Base-by-base conservation (phyloP, 2,329 filamentous ascomycete genomes). In the Alternaria triticimaculans region DNA sequence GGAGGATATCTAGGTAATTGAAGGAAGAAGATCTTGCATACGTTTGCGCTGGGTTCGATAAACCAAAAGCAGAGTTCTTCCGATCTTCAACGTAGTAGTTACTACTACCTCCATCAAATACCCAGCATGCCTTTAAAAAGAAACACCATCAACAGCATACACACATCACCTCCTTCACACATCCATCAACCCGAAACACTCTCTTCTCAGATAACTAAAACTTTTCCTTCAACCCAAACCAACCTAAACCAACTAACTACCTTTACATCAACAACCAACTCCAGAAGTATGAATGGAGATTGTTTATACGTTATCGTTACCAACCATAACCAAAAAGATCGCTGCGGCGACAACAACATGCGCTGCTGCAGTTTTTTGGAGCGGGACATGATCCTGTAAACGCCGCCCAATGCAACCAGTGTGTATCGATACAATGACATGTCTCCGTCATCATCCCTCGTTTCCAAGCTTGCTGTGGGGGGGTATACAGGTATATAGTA, bases 401-500 rank as follows among this genome's bases (percentile, higher is more conserved):
- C 60, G 60, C 60, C 60, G 37, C 60, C 60, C 60, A 62, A 62
- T 62, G 55, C 60, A 57, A 61, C 49, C 57, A 46, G 25, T 43
- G 6, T 63, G 8, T 41, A 65, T 67, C 66, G 55, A 65, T 54
- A 69, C 64, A 69, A 60, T 14, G 25, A 43, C 49, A 53, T 37
- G 18, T 23, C 49, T 23, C 49, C 49, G 30, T 53, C 49, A 25
- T 53, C 20, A n/a, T 53, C 28, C 49, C 20, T 53, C 49, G 30
- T 53, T 41, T 6, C 37, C 30, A 51, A 56, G 65, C 54, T 45
- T 48, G 41, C 30, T 48, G 41, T 26, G 23, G 18, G 18, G 61
- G 61, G 65, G 63, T 68, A 64, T 68, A 68, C 59, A 66, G 49
- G 8, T 53, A 41, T 70, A 68, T 66, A 48, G 62, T 70, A 70